phyloP scores from a whole-genome alignment of 495 filamentous ascomycete genomes.

The Barbatosphaeria neglecta region DNA sequence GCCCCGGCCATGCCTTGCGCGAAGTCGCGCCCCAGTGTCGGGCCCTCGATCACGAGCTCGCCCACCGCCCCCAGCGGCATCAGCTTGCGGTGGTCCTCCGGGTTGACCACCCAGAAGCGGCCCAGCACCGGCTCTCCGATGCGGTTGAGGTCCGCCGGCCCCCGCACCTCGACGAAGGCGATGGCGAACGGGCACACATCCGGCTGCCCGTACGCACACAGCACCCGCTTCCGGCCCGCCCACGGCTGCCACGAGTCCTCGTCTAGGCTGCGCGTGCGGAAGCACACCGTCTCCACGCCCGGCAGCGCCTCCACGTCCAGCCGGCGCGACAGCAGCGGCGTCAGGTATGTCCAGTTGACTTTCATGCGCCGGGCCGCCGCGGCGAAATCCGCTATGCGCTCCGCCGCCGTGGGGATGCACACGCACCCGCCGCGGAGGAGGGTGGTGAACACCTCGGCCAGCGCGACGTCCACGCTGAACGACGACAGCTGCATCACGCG shows the following conservation, averaged over 20 bases:
- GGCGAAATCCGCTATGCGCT: constrained; percentile 23
- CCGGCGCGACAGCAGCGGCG: constrained; percentile 31
- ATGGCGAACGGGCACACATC: constrained; percentile 35
- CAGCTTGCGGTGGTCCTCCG: constrained; percentile 34
- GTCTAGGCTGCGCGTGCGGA: constrained; percentile 30
- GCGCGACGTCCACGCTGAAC: constrained; percentile 56
- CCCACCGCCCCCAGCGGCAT: constrained; percentile 35
- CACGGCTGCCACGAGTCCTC: constrained; percentile 29
- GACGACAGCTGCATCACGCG: constrained; percentile 57
- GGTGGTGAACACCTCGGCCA: constrained; percentile 55
- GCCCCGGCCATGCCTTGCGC: constrained; percentile 1
- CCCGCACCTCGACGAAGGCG: constrained; percentile 27
- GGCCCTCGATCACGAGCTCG: constrained; percentile 35
- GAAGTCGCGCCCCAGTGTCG: constrained; percentile 25
- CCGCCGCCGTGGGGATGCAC: constrained; percentile 33
- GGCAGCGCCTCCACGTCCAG: constrained; percentile 23
- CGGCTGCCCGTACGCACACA: constrained; percentile 32
- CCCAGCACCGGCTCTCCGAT: constrained; percentile 32
- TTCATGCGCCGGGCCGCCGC: constrained; percentile 31
- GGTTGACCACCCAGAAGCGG: constrained; percentile 33
- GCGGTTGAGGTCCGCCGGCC: constrained; percentile 21
- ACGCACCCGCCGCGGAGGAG: constrained; percentile 43
- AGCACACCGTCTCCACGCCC: constrained; percentile 30
- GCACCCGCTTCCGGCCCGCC: constrained; percentile 29
- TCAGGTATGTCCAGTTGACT: constrained; percentile 38